Conservation (phyloP, 2,329 filamentous ascomycete genomes). For the Trichoderma endophyticum region DNA sequence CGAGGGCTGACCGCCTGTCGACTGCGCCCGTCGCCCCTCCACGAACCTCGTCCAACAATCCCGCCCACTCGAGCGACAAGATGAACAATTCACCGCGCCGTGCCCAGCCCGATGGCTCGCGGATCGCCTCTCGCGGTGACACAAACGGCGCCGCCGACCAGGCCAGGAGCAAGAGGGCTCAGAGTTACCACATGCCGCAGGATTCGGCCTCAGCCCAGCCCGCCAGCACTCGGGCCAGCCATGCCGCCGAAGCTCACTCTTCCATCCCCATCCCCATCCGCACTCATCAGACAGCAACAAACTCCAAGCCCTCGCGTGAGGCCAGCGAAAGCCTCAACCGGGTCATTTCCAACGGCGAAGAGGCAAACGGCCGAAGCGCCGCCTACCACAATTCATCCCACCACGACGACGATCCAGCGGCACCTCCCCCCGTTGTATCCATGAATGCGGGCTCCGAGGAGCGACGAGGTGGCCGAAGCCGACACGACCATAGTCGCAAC, state of each 20-base stretch:
- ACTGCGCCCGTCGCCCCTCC: conserved; percentile 72
- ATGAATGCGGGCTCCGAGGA: conserved; percentile 45
- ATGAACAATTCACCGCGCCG: conserved; percentile 42
- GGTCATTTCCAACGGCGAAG: conserved; percentile 50
- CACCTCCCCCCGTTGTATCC: conserved; percentile 43
- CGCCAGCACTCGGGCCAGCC: conserved; percentile 40
- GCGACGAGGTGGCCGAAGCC: conserved; percentile 50
- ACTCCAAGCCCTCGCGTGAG: conserved; percentile 64
- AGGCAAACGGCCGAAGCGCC: conserved; percentile 29
- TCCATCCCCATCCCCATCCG: conserved; percentile 39
- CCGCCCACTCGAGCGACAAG: conserved; percentile 45
- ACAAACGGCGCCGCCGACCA: conserved; percentile 29
- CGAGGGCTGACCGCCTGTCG: conserved; percentile 51
- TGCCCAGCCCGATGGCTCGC: conserved; percentile 35
- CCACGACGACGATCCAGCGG: conserved; percentile 40
- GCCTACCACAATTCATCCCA: conserved; percentile 28
- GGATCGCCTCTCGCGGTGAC: conserved; percentile 35
- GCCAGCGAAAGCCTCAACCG: conserved; percentile 76
- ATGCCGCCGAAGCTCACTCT: conserved; percentile 37
- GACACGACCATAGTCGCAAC: conserved; percentile 54
- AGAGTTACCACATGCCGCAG: conserved; percentile 27
- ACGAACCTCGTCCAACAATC: conserved; percentile 71
- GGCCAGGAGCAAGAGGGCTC: conserved; percentile 32
- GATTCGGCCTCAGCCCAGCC: conserved; percentile 39
- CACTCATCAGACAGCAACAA: conserved; percentile 37